Evolutionary conservation across 495 filamentous ascomycete genomes (phyloP).

Genomic region (Aspergillus leporis): DNA sequence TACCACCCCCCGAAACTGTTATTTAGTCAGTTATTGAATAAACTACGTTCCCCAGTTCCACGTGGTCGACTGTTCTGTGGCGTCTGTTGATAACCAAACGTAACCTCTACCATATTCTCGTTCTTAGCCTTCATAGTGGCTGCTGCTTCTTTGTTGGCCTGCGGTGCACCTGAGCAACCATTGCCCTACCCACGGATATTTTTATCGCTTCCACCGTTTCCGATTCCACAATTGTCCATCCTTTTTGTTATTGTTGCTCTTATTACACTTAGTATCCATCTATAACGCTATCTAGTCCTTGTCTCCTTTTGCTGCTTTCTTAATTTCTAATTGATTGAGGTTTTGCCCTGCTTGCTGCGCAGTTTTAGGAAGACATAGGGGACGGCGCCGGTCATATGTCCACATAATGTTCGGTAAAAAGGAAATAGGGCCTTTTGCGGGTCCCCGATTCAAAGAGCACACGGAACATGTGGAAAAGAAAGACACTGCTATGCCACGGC

Average conservation of each 20-base stretch:
- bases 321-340: neutral
- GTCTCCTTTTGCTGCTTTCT: neutral
- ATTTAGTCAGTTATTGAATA: neutral
- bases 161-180: neutral
- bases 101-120: neutral
- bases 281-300: neutral
- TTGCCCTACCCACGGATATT: slow-evolving; percentile 3
- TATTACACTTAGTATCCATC: neutral
- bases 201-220: neutral
- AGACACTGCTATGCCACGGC: slow-evolving; percentile 26
- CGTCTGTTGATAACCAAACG: neutral
- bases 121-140: neutral
- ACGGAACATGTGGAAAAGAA: slow-evolving; percentile 17
- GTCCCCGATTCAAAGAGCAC: slow-evolving; percentile 15
- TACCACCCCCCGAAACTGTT: neutral
- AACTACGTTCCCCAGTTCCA: neutral
- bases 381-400: neutral
- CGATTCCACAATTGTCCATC: neutral
- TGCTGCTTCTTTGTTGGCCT: neutral
- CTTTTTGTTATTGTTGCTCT: neutral
- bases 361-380: neutral
- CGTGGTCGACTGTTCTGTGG: neutral
- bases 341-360: neutral
- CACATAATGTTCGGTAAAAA: slow-evolving; percentile 21
- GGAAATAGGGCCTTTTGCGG: slow-evolving; percentile 8